Evolutionary conservation across 306 rosid genomes (phyloP).

Genomic region (Acmispon strigosus): DNA sequence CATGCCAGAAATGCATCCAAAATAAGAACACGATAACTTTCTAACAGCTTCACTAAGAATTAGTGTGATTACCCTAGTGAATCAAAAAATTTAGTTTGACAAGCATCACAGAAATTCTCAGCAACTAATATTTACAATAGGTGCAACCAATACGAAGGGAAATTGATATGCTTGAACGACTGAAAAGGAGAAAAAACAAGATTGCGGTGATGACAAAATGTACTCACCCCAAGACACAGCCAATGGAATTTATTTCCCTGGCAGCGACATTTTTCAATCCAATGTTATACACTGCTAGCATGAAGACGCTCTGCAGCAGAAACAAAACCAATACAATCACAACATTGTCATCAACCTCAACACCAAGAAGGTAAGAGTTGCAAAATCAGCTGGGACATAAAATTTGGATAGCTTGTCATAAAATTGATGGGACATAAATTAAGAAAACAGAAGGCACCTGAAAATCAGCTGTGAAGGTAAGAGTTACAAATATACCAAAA

Average conservation of each 20-base stretch:
- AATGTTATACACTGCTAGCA: background rate
- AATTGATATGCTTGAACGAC: background rate
- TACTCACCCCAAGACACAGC: slow-evolving; percentile 19
- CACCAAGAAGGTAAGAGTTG: slow-evolving; percentile 6
- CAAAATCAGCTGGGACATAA: background rate
- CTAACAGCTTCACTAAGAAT: background rate
- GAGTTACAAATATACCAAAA: slow-evolving; percentile 18
- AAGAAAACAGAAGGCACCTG: slow-evolving; percentile 17
- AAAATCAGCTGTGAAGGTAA: background rate
- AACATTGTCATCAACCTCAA: slow-evolving; percentile 13
- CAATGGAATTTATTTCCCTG: slow-evolving; percentile 6
- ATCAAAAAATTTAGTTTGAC: background rate
- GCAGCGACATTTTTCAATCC: slow-evolving; percentile 17
- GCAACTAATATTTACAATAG: slow-evolving; percentile 3
- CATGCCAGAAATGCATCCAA: background rate
- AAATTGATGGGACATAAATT: too few species aligned
- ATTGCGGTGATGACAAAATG: slow-evolving; percentile 5
- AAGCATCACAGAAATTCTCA: background rate
- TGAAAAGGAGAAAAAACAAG: background rate
- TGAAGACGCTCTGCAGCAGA: slow-evolving; percentile 28
- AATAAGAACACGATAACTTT: background rate
- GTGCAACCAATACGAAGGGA: background rate
- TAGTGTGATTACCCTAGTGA: background rate
- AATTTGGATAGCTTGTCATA: too few species aligned
- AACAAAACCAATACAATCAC: slow-evolving; percentile 15